Conservation (phyloP, 2,329 filamentous ascomycete species). For the Xylaria sp. region DNA sequence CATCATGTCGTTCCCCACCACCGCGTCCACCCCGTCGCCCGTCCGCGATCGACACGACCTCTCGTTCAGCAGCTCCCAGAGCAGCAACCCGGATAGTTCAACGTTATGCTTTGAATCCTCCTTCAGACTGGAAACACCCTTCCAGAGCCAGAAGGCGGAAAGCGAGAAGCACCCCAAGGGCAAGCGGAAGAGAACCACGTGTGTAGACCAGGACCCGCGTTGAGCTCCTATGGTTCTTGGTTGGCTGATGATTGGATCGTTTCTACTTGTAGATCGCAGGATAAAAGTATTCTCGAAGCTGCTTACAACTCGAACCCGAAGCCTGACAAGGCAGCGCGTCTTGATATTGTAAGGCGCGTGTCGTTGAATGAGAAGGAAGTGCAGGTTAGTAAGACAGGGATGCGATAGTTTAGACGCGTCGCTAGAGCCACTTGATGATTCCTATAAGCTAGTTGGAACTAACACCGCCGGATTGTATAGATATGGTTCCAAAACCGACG, state of each 20-base stretch:
- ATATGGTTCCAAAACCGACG: slow-evolving; percentile 98
- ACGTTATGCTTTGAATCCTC: slow-evolving; percentile 51
- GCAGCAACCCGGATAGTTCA: slow-evolving; percentile 48
- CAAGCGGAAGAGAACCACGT: slow-evolving; percentile 73
- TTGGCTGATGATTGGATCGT: slow-evolving; percentile 28
- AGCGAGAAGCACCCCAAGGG: slow-evolving; percentile 64
- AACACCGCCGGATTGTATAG: slow-evolving; percentile 59
- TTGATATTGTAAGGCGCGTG: slow-evolving; percentile 85
- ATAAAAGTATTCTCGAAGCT: slow-evolving; percentile 87
- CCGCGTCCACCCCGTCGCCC: slow-evolving; percentile 45
- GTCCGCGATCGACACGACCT: slow-evolving; percentile 42
- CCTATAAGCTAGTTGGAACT: slow-evolving; percentile 33
- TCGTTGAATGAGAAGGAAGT: slow-evolving; percentile 95
- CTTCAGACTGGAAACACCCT: slow-evolving; percentile 49
- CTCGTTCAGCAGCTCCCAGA: slow-evolving; percentile 45
- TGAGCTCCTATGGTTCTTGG: slow-evolving; percentile 18
- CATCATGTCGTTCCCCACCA: slow-evolving; percentile 44
- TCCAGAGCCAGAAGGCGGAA: slow-evolving; percentile 45
- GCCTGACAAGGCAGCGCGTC: slow-evolving; percentile 88
- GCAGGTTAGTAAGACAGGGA: slow-evolving; percentile 71
- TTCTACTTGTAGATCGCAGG: slow-evolving; percentile 72
- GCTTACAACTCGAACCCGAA: slow-evolving; percentile 89
- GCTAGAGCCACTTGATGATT: slow-evolving; percentile 6
- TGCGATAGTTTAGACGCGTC: slow-evolving; percentile 14
- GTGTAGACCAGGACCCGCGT: slow-evolving; percentile 50